Conservation (phyloP, 2,329 filamentous ascomycete genomes). For the Phaeophleospora eucalypticola region DNA sequence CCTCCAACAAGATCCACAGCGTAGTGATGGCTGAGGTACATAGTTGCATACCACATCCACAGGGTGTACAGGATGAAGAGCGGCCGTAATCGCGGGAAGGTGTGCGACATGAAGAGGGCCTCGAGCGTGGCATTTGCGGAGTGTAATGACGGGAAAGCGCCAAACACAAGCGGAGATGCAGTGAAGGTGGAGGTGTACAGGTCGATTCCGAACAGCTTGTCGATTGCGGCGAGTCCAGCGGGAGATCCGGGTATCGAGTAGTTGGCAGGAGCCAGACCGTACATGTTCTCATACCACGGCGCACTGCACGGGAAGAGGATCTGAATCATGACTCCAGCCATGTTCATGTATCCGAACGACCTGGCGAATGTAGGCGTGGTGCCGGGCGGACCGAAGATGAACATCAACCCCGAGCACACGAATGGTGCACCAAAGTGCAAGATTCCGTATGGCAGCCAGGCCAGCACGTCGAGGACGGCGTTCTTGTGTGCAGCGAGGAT, state of each 20-base stretch:
- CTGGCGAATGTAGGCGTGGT: constrained; percentile 80
- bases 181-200: constrained; percentile 91
- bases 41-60: constrained; percentile 98
- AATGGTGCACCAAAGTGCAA: constrained; percentile 85
- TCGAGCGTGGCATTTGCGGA: constrained; percentile 84
- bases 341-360: constrained; percentile 88
- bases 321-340: constrained; percentile 82
- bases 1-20: constrained; percentile 88
- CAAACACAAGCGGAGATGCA: constrained; percentile 85
- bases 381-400: constrained; percentile 82
- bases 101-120: constrained; percentile 86
- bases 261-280: constrained; percentile 84
- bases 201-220: constrained; percentile 84
- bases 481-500: constrained; percentile 88
- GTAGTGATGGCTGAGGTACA: constrained; percentile 97
- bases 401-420: constrained; percentile 73
- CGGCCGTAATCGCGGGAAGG: constrained; percentile 77
- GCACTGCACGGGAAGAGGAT: constrained; percentile 89
- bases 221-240: constrained; percentile 82
- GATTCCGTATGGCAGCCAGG: constrained; percentile 90
- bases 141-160: constrained; percentile 90
- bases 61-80: constrained; percentile 78
- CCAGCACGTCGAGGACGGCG: constrained; percentile 76
- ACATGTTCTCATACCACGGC: constrained; percentile 94
- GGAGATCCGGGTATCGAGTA: constrained; percentile 89